Percentiles rank a stretch among this genome's conserved stretches.
phyloP scores from a whole-genome alignment of 176 grass and related monocot genomes.

The Raddia distichophylla region DNA sequence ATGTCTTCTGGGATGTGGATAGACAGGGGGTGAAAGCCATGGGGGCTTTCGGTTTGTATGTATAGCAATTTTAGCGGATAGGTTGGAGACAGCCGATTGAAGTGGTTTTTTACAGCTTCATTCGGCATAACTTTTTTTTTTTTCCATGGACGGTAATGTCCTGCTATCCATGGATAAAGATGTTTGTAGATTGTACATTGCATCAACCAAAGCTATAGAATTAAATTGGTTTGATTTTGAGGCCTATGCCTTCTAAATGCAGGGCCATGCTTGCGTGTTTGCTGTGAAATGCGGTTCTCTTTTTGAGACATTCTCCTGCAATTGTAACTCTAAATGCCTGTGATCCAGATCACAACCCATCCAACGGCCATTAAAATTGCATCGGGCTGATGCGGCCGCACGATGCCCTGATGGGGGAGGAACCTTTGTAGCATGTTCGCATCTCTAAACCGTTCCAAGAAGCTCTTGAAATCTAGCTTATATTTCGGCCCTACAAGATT shows the following conservation, averaged over 20 bases:
- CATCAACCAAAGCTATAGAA: neutral
- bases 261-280: neutral
- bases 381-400: neutral
- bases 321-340: neutral
- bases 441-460: too few relatives aligned
- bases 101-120: slow-evolving; percentile 38
- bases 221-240: neutral
- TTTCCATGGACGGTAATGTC: neutral
- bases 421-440: too few relatives aligned
- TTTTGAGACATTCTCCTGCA: neutral
- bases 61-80: slow-evolving; percentile 36
- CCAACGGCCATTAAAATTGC: neutral
- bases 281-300: neutral
- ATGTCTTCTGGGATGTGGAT: neutral
- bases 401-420: too few relatives aligned
- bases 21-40: neutral
- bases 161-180: neutral
- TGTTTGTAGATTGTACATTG: slow-evolving; percentile 3
- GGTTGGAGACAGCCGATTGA: slow-evolving; percentile 28
- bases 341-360: neutral
- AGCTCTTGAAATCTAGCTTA: too few relatives aligned
- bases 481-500: too few relatives aligned
- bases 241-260: neutral
- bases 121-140: neutral
- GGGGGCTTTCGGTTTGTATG: slow-evolving; percentile 28